Percentiles rank a stretch among this genome's conserved stretches.
Evolutionary conservation across 768 basidiomycete species (phyloP).

Genomic region (Tephrocybe sp.): DNA sequence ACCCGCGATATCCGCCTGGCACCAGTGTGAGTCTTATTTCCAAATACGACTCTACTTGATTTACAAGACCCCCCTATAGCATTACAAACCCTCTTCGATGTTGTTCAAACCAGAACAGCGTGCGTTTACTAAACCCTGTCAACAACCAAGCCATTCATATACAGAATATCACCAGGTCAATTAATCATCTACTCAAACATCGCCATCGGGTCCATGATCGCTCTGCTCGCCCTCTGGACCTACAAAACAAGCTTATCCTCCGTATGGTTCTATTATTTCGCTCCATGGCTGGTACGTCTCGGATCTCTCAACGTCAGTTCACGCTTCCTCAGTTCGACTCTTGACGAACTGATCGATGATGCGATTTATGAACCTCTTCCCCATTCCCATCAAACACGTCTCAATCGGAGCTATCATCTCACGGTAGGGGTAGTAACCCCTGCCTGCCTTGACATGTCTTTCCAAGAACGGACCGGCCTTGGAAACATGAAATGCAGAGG

Average conservation of each 20-base stretch:
- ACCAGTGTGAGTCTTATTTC: conserved; percentile 37
- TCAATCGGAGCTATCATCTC: background rate
- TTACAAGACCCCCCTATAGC: conserved; percentile 24
- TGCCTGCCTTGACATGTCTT: background rate
- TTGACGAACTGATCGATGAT: conserved; percentile 1
- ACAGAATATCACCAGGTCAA: conserved; percentile 18
- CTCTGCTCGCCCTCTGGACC: conserved; percentile 28
- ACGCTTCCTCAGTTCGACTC: background rate
- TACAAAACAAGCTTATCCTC: conserved; percentile 28
- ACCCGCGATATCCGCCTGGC: conserved; percentile 39
- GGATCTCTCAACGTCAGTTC: background rate
- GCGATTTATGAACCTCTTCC: background rate
- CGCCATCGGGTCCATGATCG: conserved; percentile 37
- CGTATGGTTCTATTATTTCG: conserved; percentile 40
- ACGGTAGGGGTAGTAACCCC: background rate
- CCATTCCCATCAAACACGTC: background rate
- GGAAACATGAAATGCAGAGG: background rate
- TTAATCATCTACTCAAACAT: conserved; percentile 42
- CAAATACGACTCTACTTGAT: conserved; percentile 5
- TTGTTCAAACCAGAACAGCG: conserved; percentile 47
- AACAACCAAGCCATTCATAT: background rate
- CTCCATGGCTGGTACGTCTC: conserved; percentile 46
- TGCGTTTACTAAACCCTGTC: conserved; percentile 16
- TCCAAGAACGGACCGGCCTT: background rate
- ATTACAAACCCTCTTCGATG: conserved; percentile 40